phyloP scores from a whole-genome alignment of 2,329 filamentous ascomycete species.

The Macroventuria anomochaeta region DNA sequence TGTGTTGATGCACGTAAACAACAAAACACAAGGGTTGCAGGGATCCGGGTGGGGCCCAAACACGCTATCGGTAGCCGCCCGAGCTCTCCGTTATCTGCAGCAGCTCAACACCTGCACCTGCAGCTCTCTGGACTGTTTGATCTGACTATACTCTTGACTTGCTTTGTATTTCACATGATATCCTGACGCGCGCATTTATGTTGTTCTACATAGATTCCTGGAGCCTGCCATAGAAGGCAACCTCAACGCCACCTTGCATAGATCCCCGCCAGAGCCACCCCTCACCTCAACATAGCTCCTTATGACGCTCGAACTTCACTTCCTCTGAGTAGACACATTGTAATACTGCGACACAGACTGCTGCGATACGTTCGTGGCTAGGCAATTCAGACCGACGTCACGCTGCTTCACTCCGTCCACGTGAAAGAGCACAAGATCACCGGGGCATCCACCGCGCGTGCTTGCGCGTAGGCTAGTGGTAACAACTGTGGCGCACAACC shows the following conservation, averaged over 20 bases:
- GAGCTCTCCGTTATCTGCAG: conserved; percentile 10
- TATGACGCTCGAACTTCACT: neutral
- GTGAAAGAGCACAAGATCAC: conserved; percentile 38
- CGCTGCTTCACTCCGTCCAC: conserved; percentile 20
- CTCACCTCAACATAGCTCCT: conserved; percentile 3
- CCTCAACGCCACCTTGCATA: neutral
- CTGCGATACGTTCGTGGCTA: neutral
- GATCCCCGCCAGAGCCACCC: neutral
- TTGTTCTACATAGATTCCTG: neutral
- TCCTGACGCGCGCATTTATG: neutral
- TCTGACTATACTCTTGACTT: neutral
- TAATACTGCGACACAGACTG: neutral
- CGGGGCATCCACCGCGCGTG: neutral
- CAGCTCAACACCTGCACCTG: conserved; percentile 1
- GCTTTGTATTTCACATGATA: conserved; percentile 2
- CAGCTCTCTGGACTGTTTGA: neutral
- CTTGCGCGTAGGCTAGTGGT: neutral
- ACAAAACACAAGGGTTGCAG: conserved; percentile 18
- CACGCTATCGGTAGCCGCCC: conserved; percentile 4
- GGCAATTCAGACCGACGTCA: neutral
- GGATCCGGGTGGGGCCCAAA: conserved; percentile 10
- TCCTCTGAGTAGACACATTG: neutral
- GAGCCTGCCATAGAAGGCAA: neutral
- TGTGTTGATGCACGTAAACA: conserved; percentile 27
- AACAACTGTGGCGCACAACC: conserved; percentile 17